A percentile compares a stretch with the other conserved stretches of the same genome.
These are phyloP conservation scores for Arachnomyces sp. DNA, from an alignment of 2,329 filamentous ascomycete genomes.

Conservation along the genomic window DNA sequence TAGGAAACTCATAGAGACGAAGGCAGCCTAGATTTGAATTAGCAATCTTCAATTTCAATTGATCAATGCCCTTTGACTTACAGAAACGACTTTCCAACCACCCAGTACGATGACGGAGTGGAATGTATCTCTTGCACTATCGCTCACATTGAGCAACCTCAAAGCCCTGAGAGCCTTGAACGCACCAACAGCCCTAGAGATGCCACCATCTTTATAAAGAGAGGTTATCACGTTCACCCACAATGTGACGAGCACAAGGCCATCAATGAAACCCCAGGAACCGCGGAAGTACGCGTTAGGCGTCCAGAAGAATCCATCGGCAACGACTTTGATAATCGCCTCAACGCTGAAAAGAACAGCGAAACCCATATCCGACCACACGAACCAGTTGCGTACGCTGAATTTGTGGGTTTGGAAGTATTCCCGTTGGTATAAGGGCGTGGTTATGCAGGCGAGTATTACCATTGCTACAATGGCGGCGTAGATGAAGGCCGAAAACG, in stretches of 20 bases:
- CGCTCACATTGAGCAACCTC: constrained; percentile 86
- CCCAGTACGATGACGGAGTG: constrained; percentile 92
- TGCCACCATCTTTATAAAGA: constrained; percentile 68
- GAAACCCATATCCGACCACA: constrained; percentile 87
- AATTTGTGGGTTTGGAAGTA: constrained; percentile 60
- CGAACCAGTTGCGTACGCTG: constrained; percentile 75
- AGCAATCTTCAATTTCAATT: background rate
- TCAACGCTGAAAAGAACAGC: constrained; percentile 79
- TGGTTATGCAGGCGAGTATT: constrained; percentile 87
- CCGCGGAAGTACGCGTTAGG: constrained; percentile 95
- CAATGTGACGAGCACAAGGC: constrained; percentile 78
- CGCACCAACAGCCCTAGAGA: constrained; percentile 85
- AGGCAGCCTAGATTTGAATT: constrained; percentile 53
- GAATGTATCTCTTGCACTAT: constrained; percentile 91
- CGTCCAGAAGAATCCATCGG: constrained; percentile 92
- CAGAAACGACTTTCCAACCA: constrained; percentile 85
- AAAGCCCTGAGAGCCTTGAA: constrained; percentile 94
- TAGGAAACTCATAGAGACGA: constrained; percentile 86
- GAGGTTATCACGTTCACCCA: constrained; percentile 91
- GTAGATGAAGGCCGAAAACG: constrained; percentile 89
- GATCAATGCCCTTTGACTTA: constrained; percentile 34
- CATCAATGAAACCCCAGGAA: constrained; percentile 95
- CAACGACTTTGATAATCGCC: constrained; percentile 83
- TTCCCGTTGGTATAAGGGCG: constrained; percentile 83
- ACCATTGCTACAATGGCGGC: constrained; percentile 95